Base-by-base conservation (phyloP, 2,329 filamentous ascomycete genomes). In the Cordyceps cateniannulata region DNA sequence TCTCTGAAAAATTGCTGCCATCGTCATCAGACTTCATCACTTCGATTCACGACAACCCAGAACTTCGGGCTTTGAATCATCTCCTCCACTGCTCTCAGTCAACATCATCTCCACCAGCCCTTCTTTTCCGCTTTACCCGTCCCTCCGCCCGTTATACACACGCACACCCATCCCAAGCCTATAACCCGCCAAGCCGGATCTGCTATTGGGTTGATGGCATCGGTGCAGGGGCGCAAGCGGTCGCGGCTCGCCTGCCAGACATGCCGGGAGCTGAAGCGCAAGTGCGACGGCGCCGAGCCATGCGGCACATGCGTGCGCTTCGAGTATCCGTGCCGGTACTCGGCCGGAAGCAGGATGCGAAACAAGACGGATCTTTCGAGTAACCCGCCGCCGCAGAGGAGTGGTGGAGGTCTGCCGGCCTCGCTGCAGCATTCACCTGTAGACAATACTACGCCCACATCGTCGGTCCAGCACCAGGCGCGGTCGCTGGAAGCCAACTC, bases 401-500 rank as follows among this genome's bases (percentile, higher is more conserved):
- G 16, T 24, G n/a, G n/a, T n/a, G 32, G 12, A 22, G 3, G 49
- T 59, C 58, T 27, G 14, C 59, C 12, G 18, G 24, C 32, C 32
- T 32, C n/a, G 51, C 47, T 50, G 20, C 57, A 50, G 8, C 45
- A 44, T 9, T 65, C 67, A 25, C 44, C 54, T 3, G 40, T 20
- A 10, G 61, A 49, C 61, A 18, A 64, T 55, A 1, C 66, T 66
- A 9, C 68, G 66, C 4, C 58, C 67, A 70, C 27, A 63, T 76
- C 48, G 72, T 50, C 58, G 7, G 58, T 60, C 0, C 35, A 56
- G 32, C 56, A 40, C 18, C 61, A 62, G 51, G 57, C 52, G 24
- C 57, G 72, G 5, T 80, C 79, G 0, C 70, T 84, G 3, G 81
- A 85, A 63, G 82, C 80, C 40, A 85, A 85, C 63, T 84, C 81